Base-by-base conservation (phyloP, 169 alveolate genomes). In the Cryptosporidium viatorum region DNA sequence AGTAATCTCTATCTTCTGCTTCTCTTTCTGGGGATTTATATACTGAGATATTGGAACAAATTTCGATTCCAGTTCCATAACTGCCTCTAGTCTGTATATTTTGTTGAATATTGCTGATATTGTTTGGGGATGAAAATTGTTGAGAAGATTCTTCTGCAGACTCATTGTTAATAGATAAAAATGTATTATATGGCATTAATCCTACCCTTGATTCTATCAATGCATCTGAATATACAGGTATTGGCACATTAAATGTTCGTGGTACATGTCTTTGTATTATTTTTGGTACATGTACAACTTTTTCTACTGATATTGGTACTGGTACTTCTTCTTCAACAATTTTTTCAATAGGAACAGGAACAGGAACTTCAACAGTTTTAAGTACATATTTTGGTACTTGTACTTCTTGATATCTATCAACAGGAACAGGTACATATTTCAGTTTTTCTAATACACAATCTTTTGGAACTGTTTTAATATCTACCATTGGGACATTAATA, bases 211-310 rank as follows among this genome's bases (percentile, higher is more conserved):
- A 80, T 48, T 80, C 80, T 45, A 80, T 80, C 18, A 80, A 33
- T 23, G 89, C 89, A 41, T 80, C 89, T 26, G 89, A 80, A 31
- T 80, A 80, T 31, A 80, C 89, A 4, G 89, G 89, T 62, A 80
- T 80, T 23, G 89, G 89, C 2, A 80, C 75, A 67, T 80, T 80
- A 43, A 80, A 59, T 62, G 89, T 59, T 12, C 89, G 89, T 10
- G 89, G 89, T 16, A 80, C 89, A 67, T 80, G 89, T n/a, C 89
- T 58, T 41, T 80, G 89, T 43, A 80, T 80, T n/a, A 80, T 80
- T 80, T 65, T 80, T 37, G 89, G 89, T 4, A 80, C 75, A 65
- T 80, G 89, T 7, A 80, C 89, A 35, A 80, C 89, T 23, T 80
- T 80, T 59, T 80, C 89, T 26, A 80, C 89, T 16, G 74, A 59